These are phyloP conservation scores for Pontederia crassipes DNA, from an alignment of 176 grass and related monocot genomes.

Conservation along the genomic window DNA sequence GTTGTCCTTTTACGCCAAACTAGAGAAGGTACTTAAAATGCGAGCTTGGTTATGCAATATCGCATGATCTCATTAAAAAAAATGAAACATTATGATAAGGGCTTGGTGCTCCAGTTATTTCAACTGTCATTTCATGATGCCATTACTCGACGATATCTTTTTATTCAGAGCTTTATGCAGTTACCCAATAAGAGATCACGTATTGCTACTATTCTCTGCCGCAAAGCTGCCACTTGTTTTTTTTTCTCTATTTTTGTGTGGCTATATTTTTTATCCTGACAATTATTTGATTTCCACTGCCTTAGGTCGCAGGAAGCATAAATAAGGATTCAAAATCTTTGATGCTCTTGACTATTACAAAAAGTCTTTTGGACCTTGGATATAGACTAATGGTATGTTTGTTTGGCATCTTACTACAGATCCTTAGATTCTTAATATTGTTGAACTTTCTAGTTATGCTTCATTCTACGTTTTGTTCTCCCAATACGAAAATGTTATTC, in stretches of 20 bases:
- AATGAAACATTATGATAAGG: too few relatives aligned
- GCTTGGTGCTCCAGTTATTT: too few relatives aligned
- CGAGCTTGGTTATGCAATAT: too few relatives aligned
- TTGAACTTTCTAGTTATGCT: slow-evolving; percentile 4
- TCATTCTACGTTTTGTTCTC: neutral
- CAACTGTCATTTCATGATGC: too few relatives aligned
- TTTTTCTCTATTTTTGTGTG: neutral
- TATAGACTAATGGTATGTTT: slow-evolving; percentile 62
- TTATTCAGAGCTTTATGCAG: too few relatives aligned
- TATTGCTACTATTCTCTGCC: too few relatives aligned
- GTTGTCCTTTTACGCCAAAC: too few relatives aligned
- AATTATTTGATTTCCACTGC: slow-evolving; percentile 10
- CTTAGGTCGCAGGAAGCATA: slow-evolving; percentile 62
- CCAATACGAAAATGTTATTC: neutral
- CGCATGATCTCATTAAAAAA: too few relatives aligned
- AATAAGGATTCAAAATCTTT: slow-evolving; percentile 47
- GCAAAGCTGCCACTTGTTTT: neutral
- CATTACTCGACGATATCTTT: too few relatives aligned
- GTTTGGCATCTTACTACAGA: slow-evolving; percentile 7
- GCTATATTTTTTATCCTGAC: neutral
- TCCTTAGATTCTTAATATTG: neutral
- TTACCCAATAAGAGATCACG: too few relatives aligned
- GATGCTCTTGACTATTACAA: slow-evolving; percentile 72
- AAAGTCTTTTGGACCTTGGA: slow-evolving; percentile 48
- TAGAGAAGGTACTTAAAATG: too few relatives aligned